Percentiles rank a stretch among this genome's conserved stretches.
Conservation (phyloP, 768 basidiomycete species). For the Boletus reticulatus region DNA sequence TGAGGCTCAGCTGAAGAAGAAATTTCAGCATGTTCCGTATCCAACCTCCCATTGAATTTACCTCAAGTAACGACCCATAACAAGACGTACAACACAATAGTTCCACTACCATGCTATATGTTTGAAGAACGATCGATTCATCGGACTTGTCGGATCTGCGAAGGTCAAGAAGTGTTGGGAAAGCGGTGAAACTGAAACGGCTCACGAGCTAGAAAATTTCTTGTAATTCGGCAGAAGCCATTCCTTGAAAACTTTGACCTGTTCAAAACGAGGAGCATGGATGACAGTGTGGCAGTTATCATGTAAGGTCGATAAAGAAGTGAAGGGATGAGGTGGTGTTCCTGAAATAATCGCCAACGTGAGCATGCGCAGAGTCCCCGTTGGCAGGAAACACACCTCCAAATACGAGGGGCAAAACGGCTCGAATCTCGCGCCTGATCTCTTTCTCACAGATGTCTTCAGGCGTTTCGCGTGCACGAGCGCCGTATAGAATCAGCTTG, state of each 20-base stretch:
- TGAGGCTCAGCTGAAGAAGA: conserved; percentile 47
- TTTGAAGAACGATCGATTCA: conserved; percentile 42
- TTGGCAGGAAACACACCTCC: conserved; percentile 41
- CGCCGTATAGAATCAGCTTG: conserved; percentile 66
- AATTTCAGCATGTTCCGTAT: conserved; percentile 6
- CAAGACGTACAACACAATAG: conserved; percentile 61
- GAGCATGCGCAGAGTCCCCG: neutral
- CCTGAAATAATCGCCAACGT: conserved; percentile 31
- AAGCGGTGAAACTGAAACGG: neutral
- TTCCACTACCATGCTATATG: conserved; percentile 57
- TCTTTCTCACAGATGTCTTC: conserved; percentile 70
- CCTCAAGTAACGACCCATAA: conserved; percentile 69
- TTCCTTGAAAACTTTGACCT: conserved; percentile 63
- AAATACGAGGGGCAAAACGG: conserved; percentile 65
- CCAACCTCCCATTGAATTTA: conserved; percentile 22
- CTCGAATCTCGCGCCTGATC: conserved; percentile 68
- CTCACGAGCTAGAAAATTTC: conserved; percentile 51
- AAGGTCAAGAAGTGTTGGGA: neutral
- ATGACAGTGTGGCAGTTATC: conserved; percentile 46
- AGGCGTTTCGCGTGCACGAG: conserved; percentile 63
- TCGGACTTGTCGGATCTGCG: conserved; percentile 30
- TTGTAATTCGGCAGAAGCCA: conserved; percentile 76
- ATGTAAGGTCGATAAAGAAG: conserved; percentile 39
- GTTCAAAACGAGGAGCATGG: conserved; percentile 67
- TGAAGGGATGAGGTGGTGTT: conserved; percentile 19